Conservation (phyloP, 2,329 filamentous ascomycete species). For the Sphaerostilbella broomeana region DNA sequence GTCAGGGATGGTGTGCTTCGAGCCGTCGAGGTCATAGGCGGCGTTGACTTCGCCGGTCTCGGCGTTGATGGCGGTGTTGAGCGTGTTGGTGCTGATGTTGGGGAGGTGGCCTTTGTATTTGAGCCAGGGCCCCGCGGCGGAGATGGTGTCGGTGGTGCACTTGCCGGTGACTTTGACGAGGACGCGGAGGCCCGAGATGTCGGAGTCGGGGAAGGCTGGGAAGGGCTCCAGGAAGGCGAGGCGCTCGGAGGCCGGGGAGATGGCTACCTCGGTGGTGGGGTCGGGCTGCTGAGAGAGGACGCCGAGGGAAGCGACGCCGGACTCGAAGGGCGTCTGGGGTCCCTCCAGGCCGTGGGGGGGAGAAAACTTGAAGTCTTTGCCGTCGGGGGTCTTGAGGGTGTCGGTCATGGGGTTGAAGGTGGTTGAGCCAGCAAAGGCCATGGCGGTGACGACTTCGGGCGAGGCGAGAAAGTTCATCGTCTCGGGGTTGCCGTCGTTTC, state of each 20-base stretch:
- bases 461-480: slow-evolving; percentile 99
- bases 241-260: slow-evolving; percentile 81
- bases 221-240: slow-evolving; percentile 91
- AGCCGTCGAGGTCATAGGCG: slow-evolving; percentile 80
- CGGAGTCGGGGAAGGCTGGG: slow-evolving; percentile 66
- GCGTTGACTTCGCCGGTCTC: slow-evolving; percentile 88
- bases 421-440: slow-evolving; percentile 86
- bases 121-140: slow-evolving; percentile 91
- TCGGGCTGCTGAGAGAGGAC: slow-evolving; percentile 68
- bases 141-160: slow-evolving; percentile 98
- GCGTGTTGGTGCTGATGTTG: slow-evolving; percentile 95
- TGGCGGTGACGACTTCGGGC: slow-evolving; percentile 92
- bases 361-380: slow-evolving; percentile 76
- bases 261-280: slow-evolving; percentile 62
- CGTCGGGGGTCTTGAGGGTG: slow-evolving; percentile 69
- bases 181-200: slow-evolving; percentile 72
- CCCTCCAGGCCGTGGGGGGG: slow-evolving; percentile 66
- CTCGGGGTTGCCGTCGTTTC: slow-evolving; percentile 91
- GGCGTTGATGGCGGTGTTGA: slow-evolving; percentile 90
- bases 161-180: slow-evolving; percentile 96
- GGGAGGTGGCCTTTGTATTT: slow-evolving; percentile 99
- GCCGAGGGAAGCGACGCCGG: slow-evolving; percentile 67
- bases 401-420: slow-evolving; percentile 97
- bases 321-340: slow-evolving; percentile 61
- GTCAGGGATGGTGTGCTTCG: slow-evolving; percentile 72